Conservation (phyloP, 2,329 filamentous ascomycete genomes). For the Thelonectria olida region DNA sequence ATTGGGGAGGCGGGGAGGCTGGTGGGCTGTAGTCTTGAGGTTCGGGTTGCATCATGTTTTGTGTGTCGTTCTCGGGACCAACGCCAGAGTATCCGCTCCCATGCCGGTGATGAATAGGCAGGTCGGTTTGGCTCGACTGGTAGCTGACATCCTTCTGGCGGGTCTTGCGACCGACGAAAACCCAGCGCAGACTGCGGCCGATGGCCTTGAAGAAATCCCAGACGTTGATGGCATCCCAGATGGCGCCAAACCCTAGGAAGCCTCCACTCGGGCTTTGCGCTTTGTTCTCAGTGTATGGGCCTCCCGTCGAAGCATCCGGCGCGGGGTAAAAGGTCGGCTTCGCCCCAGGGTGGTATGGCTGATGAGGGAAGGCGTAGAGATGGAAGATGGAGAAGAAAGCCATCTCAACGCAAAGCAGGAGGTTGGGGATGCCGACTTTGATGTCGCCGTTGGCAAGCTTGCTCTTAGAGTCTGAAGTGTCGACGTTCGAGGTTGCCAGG, state of each 20-base stretch:
- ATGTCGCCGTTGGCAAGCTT: conserved; percentile 75
- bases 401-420: conserved; percentile 88
- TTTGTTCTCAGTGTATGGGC: conserved; percentile 54
- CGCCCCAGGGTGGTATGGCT: conserved; percentile 67
- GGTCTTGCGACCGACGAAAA: conserved; percentile 78
- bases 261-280: conserved; percentile 68
- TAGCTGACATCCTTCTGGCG: conserved; percentile 66
- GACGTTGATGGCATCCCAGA: conserved; percentile 78
- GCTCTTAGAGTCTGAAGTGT: conserved; percentile 68
- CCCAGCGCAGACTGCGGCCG: conserved; percentile 80
- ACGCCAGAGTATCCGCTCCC: neutral
- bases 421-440: conserved; percentile 80
- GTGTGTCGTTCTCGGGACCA: neutral
- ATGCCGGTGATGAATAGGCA: neutral
- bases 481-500: conserved; percentile 64
- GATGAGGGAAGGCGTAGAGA: conserved; percentile 83
- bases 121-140: neutral
- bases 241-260: conserved; percentile 69
- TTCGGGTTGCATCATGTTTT: neutral
- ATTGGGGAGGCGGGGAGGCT: conserved; percentile 5
- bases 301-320: conserved; percentile 51
- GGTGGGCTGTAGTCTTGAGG: neutral
- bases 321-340: conserved; percentile 57
- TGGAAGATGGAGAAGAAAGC: conserved; percentile 80
- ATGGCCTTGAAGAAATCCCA: conserved; percentile 87